Evolutionary conservation across 2,329 filamentous ascomycete species (phyloP), one percentile per base, ranked within the genome.

Genomic region (Cladosporium sphaerospermum): DNA sequence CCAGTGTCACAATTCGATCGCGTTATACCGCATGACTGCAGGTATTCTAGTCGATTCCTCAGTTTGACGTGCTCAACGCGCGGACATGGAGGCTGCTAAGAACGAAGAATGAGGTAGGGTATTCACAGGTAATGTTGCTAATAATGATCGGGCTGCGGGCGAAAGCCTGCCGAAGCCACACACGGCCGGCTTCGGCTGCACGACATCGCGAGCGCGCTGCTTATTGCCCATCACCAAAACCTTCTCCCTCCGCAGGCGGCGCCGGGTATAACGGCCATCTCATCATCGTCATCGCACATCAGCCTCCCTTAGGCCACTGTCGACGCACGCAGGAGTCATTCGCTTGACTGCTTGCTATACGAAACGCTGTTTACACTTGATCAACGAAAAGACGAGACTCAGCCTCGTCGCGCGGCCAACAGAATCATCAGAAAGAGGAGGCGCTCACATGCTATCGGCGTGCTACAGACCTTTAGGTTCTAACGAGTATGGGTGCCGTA

Each of bases 401-500:
- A 39, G 36, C 36, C n/a, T 16, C 36, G 36, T 14, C 40, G 19
- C 43, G 46, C 36, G 36, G 19, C 18, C 9, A 32, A 11, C 46
- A 43, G 39, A 23, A 50, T 32, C 23, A 50, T 37, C 33, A 13
- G 18, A 28, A 37, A 51, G 7, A 44, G 39, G 43, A 9, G 36
- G 36, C 36, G 48, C 48, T 37, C 48, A 51, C 51, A 53, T 53
- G 51, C 43, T 31, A 53, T 53, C 51, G 44, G 28, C 33, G 43
- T 40, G 36, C 18, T 31, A 47, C 36, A 53, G 47, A 56, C 58
- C 58, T 48, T 46, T 58, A 46, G 58, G 58, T 48, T 57, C 54
- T n/a, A 60, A 60, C 55, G 58, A 58, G 47, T 60, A 57, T 53
- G 58, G 58, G 52, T 60, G 58, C 53, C 47, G 58, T 39, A 56